Percentiles rank a stretch among this genome's conserved stretches.
Evolutionary conservation across 2,329 filamentous ascomycete genomes (phyloP).

Genomic region (Diaporthe ampelina): DNA sequence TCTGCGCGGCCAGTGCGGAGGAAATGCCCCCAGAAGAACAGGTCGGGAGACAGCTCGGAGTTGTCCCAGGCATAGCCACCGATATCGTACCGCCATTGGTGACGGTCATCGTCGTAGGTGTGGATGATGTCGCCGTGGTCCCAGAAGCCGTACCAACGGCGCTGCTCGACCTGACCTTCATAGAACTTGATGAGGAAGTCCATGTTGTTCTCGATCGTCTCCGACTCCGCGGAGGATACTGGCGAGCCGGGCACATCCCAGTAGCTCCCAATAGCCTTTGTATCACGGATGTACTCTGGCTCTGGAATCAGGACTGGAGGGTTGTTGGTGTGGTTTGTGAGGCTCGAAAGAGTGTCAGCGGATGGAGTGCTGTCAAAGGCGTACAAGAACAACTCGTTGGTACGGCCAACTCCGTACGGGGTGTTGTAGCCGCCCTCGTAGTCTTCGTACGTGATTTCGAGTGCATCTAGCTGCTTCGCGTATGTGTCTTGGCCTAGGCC

Average conservation of each 20-base stretch:
- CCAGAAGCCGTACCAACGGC: conserved; percentile 74
- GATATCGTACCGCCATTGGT: conserved; percentile 73
- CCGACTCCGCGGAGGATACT: conserved; percentile 47
- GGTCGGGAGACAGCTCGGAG: conserved; percentile 72
- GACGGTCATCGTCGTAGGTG: conserved; percentile 70
- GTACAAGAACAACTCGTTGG: conserved; percentile 68
- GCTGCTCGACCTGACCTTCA: conserved; percentile 66
- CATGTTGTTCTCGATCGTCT: conserved; percentile 65
- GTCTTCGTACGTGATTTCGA: conserved; percentile 75
- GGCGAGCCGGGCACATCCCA: conserved; percentile 59
- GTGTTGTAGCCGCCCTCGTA: conserved; percentile 69
- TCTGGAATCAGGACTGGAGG: conserved; percentile 66
- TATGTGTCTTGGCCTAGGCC: conserved; percentile 69
- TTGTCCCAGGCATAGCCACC: conserved; percentile 77
- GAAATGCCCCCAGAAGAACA: conserved; percentile 75
- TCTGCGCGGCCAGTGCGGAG: conserved; percentile 70
- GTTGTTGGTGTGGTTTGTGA: conserved; percentile 62
- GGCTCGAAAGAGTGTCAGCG: conserved; percentile 57
- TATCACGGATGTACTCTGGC: conserved; percentile 63
- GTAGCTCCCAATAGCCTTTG: conserved; percentile 67
- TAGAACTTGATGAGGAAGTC: conserved; percentile 71
- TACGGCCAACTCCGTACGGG: conserved; percentile 70
- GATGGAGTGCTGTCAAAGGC: conserved; percentile 67
- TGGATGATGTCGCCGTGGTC: conserved; percentile 75
- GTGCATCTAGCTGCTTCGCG: conserved; percentile 69